Evolutionary conservation across 140 eudicot genomes (phyloP).

Genomic region (Senecio squalidus): DNA sequence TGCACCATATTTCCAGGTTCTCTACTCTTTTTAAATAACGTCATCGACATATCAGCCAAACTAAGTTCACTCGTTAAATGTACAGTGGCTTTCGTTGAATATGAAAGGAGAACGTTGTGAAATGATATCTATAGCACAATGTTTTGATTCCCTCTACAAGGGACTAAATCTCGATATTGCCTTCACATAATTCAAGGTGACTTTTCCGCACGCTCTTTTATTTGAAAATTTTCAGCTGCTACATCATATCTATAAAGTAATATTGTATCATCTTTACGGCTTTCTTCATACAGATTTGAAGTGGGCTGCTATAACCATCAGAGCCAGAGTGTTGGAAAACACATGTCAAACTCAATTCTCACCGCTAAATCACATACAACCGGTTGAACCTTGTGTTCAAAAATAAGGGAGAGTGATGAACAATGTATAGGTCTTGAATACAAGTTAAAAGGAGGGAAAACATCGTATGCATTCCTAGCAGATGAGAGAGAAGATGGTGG

Average conservation of each 20-base stretch:
- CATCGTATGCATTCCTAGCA: slow-evolving; percentile 1
- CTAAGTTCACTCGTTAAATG: neutral
- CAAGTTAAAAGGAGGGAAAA: slow-evolving; percentile 8
- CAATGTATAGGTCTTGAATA: neutral
- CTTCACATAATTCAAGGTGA: too few relatives aligned
- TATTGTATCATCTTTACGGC: neutral
- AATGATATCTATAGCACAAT: slow-evolving; percentile 8
- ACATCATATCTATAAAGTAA: neutral
- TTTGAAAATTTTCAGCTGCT: neutral
- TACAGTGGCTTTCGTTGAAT: neutral
- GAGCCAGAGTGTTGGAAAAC: neutral
- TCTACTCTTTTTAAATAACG: too few relatives aligned
- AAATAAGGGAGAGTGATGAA: neutral
- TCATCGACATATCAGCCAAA: neutral
- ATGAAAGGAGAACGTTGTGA: neutral
- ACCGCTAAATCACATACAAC: neutral
- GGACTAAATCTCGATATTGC: neutral
- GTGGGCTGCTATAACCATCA: neutral
- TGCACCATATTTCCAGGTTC: neutral
- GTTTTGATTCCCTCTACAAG: neutral
- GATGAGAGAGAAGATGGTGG: slow-evolving; percentile 16
- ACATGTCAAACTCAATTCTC: neutral
- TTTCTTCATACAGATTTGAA: slow-evolving; percentile 4
- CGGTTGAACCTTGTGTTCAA: slow-evolving; percentile 22
- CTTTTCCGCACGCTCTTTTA: neutral